Conservation (phyloP, 306 rosid species). For the Cicer arietinum region DNA sequence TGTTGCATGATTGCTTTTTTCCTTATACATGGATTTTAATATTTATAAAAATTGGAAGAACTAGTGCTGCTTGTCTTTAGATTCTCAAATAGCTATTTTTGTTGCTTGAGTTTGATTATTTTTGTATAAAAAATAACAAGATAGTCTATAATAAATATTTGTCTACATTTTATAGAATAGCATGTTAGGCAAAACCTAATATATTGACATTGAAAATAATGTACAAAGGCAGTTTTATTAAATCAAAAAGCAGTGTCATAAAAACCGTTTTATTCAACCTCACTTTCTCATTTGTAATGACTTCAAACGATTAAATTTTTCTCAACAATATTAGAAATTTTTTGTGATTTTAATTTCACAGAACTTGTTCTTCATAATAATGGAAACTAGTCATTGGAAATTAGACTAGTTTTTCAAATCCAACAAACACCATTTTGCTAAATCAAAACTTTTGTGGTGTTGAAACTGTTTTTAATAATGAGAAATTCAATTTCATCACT, state of each 20-base stretch:
- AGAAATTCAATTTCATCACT: conserved; percentile 48
- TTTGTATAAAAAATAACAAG: no score
- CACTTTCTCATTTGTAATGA: conserved; percentile 48
- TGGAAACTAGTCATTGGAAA: conserved; percentile 56
- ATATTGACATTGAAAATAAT: no score
- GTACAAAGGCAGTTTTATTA: no score
- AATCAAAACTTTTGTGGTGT: conserved; percentile 50
- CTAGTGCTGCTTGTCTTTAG: background rate
- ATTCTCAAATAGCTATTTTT: no score
- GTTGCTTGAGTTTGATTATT: no score
- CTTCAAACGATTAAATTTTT: conserved; percentile 50
- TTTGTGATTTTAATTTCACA: conserved; percentile 41
- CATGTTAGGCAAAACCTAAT: no score
- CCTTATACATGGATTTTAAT: background rate
- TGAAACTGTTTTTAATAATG: conserved; percentile 45
- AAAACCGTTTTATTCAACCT: background rate
- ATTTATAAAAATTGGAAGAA: background rate
- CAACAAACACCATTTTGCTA: conserved; percentile 67
- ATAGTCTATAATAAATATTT: no score
- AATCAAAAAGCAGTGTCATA: no score
- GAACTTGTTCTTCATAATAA: conserved; percentile 43
- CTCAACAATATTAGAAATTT: conserved; percentile 30
- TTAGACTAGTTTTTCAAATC: conserved; percentile 65
- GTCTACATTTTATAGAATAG: no score
- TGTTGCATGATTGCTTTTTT: background rate